phyloP scores from a whole-genome alignment of 225 moss, liverwort and hornwort genomes.

The Pseudoscleropodium purum region DNA sequence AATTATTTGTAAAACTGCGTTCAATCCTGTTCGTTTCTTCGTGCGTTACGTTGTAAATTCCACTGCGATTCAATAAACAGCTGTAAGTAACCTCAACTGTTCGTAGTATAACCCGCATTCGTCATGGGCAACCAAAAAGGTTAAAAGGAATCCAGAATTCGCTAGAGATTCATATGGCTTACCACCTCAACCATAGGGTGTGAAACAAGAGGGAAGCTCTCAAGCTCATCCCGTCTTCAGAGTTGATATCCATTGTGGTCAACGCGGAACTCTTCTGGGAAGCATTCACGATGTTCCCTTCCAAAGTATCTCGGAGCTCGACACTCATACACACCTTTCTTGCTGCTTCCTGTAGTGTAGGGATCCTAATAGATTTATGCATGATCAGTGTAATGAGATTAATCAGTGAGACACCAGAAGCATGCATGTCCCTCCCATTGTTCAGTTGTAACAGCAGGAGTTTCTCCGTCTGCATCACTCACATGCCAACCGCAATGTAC shows the following conservation, averaged over 20 bases:
- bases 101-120: background rate
- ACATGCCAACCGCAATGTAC: constrained; percentile 1
- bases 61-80: constrained; percentile 6
- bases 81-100: background rate
- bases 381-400: constrained; percentile 54
- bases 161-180: background rate
- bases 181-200: constrained; percentile 67
- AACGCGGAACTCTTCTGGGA: constrained; percentile 28
- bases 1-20: background rate
- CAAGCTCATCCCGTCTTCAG: constrained; percentile 37
- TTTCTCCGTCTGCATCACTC: constrained; percentile 38
- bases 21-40: background rate
- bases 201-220: constrained; percentile 48
- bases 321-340: constrained; percentile 17
- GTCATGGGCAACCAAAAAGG: background rate
- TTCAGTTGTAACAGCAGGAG: constrained; percentile 30
- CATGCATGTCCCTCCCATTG: background rate
- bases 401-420: constrained; percentile 30
- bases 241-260: constrained; percentile 14
- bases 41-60: background rate
- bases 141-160: background rate
- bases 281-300: constrained; percentile 44
- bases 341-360: constrained; percentile 37
- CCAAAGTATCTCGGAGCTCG: constrained; percentile 40
- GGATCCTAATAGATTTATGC: constrained; percentile 32